Base-by-base conservation (phyloP, 2,329 filamentous ascomycete species). In the Metarhizium brunneum region DNA sequence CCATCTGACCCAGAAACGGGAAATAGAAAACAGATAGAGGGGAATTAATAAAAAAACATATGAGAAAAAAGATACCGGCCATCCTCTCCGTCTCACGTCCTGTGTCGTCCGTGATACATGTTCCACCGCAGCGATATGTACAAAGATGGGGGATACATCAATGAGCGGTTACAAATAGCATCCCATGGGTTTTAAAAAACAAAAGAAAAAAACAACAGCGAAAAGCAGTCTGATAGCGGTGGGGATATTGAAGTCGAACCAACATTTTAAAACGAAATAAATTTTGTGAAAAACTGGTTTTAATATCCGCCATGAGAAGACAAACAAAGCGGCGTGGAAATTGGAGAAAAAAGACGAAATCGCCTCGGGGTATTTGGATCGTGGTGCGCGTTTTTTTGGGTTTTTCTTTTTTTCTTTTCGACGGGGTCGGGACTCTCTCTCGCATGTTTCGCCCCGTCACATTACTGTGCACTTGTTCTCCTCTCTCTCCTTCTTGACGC, bases 401-500 rank as follows among this genome's bases (percentile, higher is more conserved):
- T 20, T 25, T 18, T 45, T 45, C 2, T 25, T 16, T 25, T 10
- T 8, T 7, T 10, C 2, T 25, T 18, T 20, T 25, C 2, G 42
- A 14, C n/a, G n/a, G 11, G 6, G 6, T 25, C 25, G 13, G 40
- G 43, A 6, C 2, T 29, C 25, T 25, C 10, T 35, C 10, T 48
- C 4, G 45, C 20, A 48, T 29, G 38, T 43, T 36, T 43, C 20
- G 38, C 42, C 50, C 30, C 45, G 47, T 71, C 71, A 86, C 83
- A 86, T 85, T 58, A 86, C 68, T 58, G 67, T 66, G 68, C 83
- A 86, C 66, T 82, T 83, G 59, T 75, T 75, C 57, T 83, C 80
- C 59, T 85, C 82, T 63, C 82, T 79, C 58, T 82, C 82, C 64
- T 83, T 81, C 73, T 81, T 85, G 56, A 87, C 83, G 62, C 83